These are phyloP conservation scores for Tetrapisispora phaffii DNA, from an alignment of 805 yeast species.

Conservation along the genomic window DNA sequence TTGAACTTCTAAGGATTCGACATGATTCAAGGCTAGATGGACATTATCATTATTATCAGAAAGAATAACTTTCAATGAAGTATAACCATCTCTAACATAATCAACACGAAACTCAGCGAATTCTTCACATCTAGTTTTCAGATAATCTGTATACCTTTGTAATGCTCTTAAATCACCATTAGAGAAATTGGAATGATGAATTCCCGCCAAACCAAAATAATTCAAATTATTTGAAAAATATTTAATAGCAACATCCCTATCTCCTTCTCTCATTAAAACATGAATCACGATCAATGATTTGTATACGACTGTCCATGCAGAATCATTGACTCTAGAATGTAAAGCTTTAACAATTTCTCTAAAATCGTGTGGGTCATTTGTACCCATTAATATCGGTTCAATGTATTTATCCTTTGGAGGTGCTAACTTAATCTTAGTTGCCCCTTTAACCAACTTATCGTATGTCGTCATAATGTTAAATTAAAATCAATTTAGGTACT, in stretches of 20 bases:
- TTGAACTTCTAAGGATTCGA: conserved; percentile 76
- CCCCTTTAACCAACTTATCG: conserved; percentile 69
- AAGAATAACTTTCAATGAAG: conserved; percentile 34
- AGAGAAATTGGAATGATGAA: conserved; percentile 24
- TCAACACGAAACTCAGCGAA: conserved; percentile 57
- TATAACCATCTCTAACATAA: conserved; percentile 63
- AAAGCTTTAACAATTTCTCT: conserved; percentile 59
- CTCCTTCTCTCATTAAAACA: conserved; percentile 89
- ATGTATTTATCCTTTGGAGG: conserved; percentile 97
- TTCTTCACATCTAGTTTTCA: conserved; percentile 59
- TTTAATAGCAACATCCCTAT: conserved; percentile 57
- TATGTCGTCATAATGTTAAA: conserved; percentile 32
- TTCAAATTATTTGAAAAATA: conserved; percentile 44
- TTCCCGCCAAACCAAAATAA: conserved; percentile 36
- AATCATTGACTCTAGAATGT: conserved; percentile 53
- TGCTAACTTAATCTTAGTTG: conserved; percentile 73
- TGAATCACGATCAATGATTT: conserved; percentile 79
- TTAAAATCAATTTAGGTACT: no score
- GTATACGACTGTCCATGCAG: conserved; percentile 87
- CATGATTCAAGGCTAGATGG: conserved; percentile 70
- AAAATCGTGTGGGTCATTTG: conserved; percentile 38
- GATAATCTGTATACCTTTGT: conserved; percentile 60
- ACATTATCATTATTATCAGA: conserved; percentile 45
- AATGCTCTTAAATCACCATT: conserved; percentile 45
- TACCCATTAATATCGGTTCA: conserved; percentile 70